Percentiles rank a stretch among this genome's conserved stretches.
phyloP scores from a whole-genome alignment of 176 grass and related monocot species.

The Juncus effusus region DNA sequence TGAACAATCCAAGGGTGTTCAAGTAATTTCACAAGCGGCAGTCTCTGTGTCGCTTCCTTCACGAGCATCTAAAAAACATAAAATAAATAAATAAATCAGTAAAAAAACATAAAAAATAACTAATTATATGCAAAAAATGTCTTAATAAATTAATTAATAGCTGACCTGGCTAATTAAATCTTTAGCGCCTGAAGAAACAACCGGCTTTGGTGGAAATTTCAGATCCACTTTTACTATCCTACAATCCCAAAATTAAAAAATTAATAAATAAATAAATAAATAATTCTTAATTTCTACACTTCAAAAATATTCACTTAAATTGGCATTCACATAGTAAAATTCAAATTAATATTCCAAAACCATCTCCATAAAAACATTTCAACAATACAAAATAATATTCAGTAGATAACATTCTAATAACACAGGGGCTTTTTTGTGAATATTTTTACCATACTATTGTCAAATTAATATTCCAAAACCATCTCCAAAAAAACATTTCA shows the following conservation, averaged over 20 bases:
- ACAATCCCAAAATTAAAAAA: constrained; percentile 11
- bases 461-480: too few species aligned
- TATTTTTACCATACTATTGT: too few species aligned
- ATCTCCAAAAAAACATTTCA: too few species aligned
- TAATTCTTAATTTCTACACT: too few species aligned
- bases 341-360: too few species aligned
- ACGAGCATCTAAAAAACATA: constrained; percentile 71
- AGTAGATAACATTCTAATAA: too few species aligned
- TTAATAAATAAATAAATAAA: neutral
- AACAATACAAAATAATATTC: too few species aligned
- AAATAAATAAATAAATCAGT: neutral
- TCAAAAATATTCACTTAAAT: too few species aligned
- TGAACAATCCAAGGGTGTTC: constrained; percentile 94
- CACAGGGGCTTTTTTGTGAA: too few species aligned
- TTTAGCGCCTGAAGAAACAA: constrained; percentile 66
- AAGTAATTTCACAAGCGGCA: constrained; percentile 73
- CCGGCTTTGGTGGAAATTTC: constrained; percentile 66
- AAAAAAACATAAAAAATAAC: neutral
- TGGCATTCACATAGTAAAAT: too few species aligned
- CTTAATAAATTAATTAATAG: neutral
- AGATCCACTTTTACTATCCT: constrained; percentile 95
- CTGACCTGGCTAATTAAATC: constrained; percentile 76
- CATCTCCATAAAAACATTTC: too few species aligned
- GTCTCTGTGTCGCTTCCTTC: constrained; percentile 47
- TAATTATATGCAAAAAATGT: neutral